phyloP scores from a whole-genome alignment of 768 basidiomycete species.

The Mycena olivaceomarginata region DNA sequence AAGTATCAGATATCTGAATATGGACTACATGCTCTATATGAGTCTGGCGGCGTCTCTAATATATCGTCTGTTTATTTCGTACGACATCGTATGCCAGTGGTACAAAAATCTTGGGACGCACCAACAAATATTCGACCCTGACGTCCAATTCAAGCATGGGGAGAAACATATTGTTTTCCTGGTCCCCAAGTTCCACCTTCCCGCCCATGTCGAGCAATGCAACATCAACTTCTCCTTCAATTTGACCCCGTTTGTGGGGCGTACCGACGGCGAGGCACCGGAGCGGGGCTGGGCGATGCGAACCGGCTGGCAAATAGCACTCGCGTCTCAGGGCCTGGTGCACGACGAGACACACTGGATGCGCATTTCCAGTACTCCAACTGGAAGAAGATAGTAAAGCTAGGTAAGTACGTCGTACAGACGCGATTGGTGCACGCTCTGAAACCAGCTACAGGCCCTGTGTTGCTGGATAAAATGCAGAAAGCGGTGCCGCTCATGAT shows the following conservation, averaged over 20 bases:
- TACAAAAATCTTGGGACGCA: constrained; percentile 23
- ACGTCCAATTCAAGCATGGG: constrained; percentile 14
- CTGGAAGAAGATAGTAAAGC: background rate
- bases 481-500: background rate
- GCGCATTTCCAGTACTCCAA: too few relatives aligned
- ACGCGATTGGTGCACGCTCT: too few relatives aligned
- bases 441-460: background rate
- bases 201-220: constrained; percentile 49
- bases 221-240: constrained; percentile 13
- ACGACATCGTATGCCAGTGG: background rate
- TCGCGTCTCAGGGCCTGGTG: too few relatives aligned
- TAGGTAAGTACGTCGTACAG: background rate
- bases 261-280: background rate
- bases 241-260: background rate
- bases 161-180: background rate
- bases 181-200: constrained; percentile 55
- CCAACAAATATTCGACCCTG: constrained; percentile 43
- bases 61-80: background rate
- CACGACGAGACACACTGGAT: too few relatives aligned
- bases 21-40: too few relatives aligned
- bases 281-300: background rate
- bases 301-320: too few relatives aligned
- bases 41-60: too few relatives aligned
- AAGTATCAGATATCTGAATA: background rate
- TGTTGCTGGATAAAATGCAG: background rate